Conservation (phyloP, 2,329 filamentous ascomycete species). For the Blastomyces gilchristii region DNA sequence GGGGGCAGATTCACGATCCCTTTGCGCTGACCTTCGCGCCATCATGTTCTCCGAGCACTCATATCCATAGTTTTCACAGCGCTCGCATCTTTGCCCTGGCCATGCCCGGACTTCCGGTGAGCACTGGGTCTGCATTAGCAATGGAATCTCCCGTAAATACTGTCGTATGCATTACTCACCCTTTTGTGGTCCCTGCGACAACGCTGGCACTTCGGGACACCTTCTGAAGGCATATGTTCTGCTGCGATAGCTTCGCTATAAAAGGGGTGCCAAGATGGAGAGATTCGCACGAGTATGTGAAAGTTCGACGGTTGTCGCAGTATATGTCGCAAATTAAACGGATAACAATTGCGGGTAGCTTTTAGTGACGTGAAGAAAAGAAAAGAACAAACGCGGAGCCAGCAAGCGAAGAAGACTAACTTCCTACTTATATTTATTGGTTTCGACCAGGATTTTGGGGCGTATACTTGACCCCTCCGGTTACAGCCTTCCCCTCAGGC, state of each 20-base stretch:
- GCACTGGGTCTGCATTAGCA: conserved; percentile 14
- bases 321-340: background rate
- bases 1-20: conserved; percentile 12
- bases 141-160: background rate
- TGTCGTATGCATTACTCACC: conserved; percentile 9
- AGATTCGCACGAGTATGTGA: conserved; percentile 2
- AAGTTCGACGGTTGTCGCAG: background rate
- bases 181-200: conserved; percentile 18
- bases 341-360: background rate
- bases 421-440: conserved; percentile 8
- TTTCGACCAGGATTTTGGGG: background rate
- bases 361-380: background rate
- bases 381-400: background rate
- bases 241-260: conserved; percentile 5
- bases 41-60: conserved; percentile 19
- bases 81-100: conserved; percentile 18
- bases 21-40: conserved; percentile 16
- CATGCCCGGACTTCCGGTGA: conserved; percentile 16
- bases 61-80: conserved; percentile 17
- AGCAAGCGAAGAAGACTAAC: conserved; percentile 2
- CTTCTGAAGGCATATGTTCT: conserved; percentile 17
- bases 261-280: background rate
- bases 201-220: conserved; percentile 18
- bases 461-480: background rate
- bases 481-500: background rate